Evolutionary conservation across 495 filamentous ascomycete species (phyloP).

Genomic region (Aspergillus saccharolyticus): DNA sequence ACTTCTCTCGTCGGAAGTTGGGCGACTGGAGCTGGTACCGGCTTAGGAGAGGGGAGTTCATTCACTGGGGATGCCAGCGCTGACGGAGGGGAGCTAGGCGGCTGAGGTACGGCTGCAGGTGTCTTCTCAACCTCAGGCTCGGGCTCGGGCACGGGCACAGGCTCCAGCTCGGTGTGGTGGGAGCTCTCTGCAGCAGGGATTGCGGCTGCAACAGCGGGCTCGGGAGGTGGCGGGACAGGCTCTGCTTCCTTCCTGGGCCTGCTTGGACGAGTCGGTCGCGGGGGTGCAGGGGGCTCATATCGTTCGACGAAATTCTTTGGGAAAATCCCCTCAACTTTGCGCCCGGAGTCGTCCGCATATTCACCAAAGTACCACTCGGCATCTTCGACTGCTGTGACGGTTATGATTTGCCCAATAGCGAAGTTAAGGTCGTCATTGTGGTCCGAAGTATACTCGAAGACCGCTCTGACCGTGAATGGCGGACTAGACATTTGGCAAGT

Average conservation of each 20-base stretch:
- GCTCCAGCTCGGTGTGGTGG: slow-evolving; percentile 32
- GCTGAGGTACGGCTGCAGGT: slow-evolving; percentile 34
- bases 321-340: slow-evolving; percentile 83
- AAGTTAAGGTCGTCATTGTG: slow-evolving; percentile 96
- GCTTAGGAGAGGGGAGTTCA: slow-evolving; percentile 23
- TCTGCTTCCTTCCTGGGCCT: slow-evolving; percentile 69
- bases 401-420: slow-evolving; percentile 78
- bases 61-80: slow-evolving; percentile 18
- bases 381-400: slow-evolving; percentile 87
- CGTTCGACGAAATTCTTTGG: slow-evolving; percentile 96
- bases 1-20: slow-evolving; percentile 23
- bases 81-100: slow-evolving; percentile 30
- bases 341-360: slow-evolving; percentile 69
- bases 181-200: slow-evolving; percentile 23
- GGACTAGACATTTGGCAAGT: slow-evolving; percentile 62
- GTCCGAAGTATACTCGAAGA: slow-evolving; percentile 85
- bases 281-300: slow-evolving; percentile 85
- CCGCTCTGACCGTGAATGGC: slow-evolving; percentile 89
- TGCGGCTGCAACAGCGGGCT: slow-evolving; percentile 24
- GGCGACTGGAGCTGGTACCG: slow-evolving; percentile 21
- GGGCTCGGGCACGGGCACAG: slow-evolving; percentile 24
- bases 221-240: slow-evolving; percentile 31
- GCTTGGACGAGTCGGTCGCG: slow-evolving; percentile 66
- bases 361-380: slow-evolving; percentile 93
- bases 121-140: slow-evolving; percentile 30